These are phyloP conservation scores for Ceratocystis cubensis DNA, from an alignment of 2,329 filamentous ascomycete genomes.

Conservation along the genomic window DNA sequence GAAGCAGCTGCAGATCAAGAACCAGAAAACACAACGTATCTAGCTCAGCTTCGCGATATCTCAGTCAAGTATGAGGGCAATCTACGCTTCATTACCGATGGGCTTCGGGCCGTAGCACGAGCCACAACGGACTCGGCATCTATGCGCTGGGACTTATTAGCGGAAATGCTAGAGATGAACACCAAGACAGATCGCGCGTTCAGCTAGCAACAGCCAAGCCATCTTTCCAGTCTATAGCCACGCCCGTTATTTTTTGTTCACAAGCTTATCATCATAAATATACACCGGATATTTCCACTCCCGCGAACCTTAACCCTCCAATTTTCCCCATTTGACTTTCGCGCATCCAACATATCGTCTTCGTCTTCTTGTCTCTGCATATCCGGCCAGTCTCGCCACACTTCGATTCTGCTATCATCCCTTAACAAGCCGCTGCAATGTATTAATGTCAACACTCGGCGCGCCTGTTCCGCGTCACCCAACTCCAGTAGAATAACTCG, in stretches of 20 bases:
- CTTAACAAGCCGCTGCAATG: conserved; percentile 24
- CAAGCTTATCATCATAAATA: conserved; percentile 16
- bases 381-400: conserved; percentile 61
- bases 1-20: conserved; percentile 29
- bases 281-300: conserved; percentile 19
- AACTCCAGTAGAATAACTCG: conserved; percentile 56
- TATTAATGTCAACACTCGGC: conserved; percentile 38
- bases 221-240: no score
- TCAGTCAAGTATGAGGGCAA: conserved; percentile 51
- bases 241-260: not conserved
- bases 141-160: conserved; percentile 65
- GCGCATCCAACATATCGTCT: not conserved
- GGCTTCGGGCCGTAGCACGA: conserved; percentile 61
- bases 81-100: conserved; percentile 57
- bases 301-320: conserved; percentile 15
- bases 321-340: not conserved
- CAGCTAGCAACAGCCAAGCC: not conserved
- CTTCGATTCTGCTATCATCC: conserved; percentile 36
- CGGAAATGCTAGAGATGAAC: conserved; percentile 58
- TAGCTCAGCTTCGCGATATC: conserved; percentile 43
- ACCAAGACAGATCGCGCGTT: conserved; percentile 25
- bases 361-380: conserved; percentile 6
- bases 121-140: conserved; percentile 50
- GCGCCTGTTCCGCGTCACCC: conserved; percentile 55
- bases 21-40: conserved; percentile 33